phyloP scores from a whole-genome alignment of 805 yeast genomes.

The Blastobotrys peoriensis region DNA sequence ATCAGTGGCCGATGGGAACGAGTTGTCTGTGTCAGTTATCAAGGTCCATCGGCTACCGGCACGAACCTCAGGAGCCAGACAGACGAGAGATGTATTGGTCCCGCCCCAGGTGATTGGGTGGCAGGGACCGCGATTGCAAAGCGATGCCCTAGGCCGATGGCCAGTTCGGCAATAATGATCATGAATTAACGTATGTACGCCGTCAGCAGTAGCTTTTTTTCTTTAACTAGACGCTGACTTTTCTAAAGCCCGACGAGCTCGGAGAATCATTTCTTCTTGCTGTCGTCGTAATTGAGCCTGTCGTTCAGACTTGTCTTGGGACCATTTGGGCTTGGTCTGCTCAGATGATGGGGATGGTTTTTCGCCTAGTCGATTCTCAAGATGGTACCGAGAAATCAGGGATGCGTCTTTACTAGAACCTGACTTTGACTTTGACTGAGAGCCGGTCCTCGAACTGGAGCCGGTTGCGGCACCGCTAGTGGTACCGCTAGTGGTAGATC shows the following conservation, averaged over 20 bases:
- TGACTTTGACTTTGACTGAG: constrained; percentile 6
- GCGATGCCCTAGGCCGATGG: constrained; percentile 10
- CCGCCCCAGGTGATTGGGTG: constrained; percentile 10
- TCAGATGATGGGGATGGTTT: constrained; percentile 1
- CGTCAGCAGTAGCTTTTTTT: too few species aligned
- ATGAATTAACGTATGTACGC: too few species aligned
- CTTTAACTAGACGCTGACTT: too few species aligned
- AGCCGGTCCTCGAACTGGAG: constrained; percentile 10
- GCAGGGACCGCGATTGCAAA: constrained; percentile 18
- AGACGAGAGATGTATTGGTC: too few species aligned
- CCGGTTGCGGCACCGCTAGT: constrained; percentile 7
- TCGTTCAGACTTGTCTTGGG: constrained; percentile 38
- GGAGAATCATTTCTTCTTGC: constrained; percentile 51
- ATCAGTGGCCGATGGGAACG: constrained; percentile 44
- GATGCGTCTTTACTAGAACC: constrained; percentile 18
- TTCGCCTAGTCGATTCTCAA: constrained; percentile 17
- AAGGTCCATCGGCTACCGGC: constrained; percentile 15
- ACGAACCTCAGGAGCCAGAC: constrained; percentile 3
- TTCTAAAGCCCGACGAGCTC: constrained; percentile 53
- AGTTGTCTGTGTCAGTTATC: constrained; percentile 31
- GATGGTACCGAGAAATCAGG: constrained; percentile 39
- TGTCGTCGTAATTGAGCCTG: constrained; percentile 41
- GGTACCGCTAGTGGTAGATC: constrained; percentile 11
- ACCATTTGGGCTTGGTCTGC: constrained; percentile 32
- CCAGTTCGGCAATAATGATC: background rate